Evolutionary conservation across 169 alveolate genomes (phyloP).

Genomic region (Cystoisospora suis): DNA sequence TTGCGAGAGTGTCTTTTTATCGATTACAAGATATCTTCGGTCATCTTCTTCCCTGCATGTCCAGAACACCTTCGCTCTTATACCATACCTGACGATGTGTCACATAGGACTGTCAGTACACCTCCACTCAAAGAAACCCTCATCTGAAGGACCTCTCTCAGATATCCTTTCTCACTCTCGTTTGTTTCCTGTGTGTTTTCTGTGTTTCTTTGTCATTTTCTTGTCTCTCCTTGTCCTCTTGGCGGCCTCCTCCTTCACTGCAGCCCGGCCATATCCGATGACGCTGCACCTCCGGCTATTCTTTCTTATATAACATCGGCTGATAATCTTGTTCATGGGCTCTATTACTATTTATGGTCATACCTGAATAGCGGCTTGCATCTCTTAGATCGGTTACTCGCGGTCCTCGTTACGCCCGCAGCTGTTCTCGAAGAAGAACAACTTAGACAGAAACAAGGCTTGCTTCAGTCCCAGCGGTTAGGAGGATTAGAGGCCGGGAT

Average conservation of each 20-base stretch:
- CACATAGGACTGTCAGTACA: no score
- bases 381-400: background rate
- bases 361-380: background rate
- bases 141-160: no score
- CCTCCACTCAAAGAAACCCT: no score
- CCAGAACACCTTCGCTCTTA: no score
- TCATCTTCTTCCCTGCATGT: no score
- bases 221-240: no score
- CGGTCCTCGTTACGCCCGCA: constrained; percentile 7
- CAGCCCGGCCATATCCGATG: constrained; percentile 7
- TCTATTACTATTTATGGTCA: background rate
- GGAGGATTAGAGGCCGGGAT: background rate
- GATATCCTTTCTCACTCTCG: no score
- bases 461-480: background rate
- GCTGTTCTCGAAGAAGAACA: constrained; percentile 19
- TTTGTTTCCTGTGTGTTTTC: no score
- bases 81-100: no score
- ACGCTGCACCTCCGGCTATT: background rate
- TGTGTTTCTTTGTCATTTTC: no score
- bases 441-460: background rate
- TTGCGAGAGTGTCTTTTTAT: no score
- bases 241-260: background rate
- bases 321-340: background rate
- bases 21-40: no score
- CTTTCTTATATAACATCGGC: background rate